Evolutionary conservation across 2,329 filamentous ascomycete genomes (phyloP), one percentile per base, ranked within the genome.

Genomic region (Plectosphaerella sp.): DNA sequence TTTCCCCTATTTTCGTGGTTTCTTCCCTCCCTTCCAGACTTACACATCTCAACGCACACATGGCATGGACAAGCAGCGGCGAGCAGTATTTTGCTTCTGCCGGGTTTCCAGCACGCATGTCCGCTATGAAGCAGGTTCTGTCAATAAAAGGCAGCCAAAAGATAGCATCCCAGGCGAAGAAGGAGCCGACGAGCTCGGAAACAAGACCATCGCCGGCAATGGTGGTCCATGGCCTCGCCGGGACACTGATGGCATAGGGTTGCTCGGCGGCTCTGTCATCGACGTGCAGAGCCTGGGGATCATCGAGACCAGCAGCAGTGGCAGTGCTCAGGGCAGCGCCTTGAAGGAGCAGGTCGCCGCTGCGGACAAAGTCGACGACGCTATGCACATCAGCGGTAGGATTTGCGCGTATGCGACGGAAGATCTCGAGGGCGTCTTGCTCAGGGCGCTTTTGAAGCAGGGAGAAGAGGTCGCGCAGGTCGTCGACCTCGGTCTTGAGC

Each of bases 31-130:
- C 37, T 9, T 9, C 8, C 25, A 12, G 28, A 52, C 61, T 55
- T 49, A 67, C 65, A 49, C 57, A 62, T 56, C 63, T 60, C n/a
- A 59, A 47, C 18, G 64, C 63, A 46, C 65, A 68, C 11, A 68
- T 61, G 24, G 63, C 59, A 48, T 67, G 67, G 43, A 68, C 64
- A 5, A 67, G 60, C 51, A 67, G 62, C 4, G 63, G 61, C 3
- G 64, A 63, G 51, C 64, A 67, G 48, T 59, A 67, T 48, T 56
- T 60, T 24, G 62, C 57, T 4, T 41, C 39, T 14, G 54, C 51
- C 6, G 52, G 42, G 35, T 58, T 55, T 5, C 48, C 53, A 1
- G 33, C 33, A 1, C 58, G 41, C 65, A 68, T 67, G 20, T 66
- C 62, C 1, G 55, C 52, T 16, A 67, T 20, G 39, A 67, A 67